Base-by-base conservation (phyloP, 2,329 filamentous ascomycete genomes). In the Colletotrichum sp. region DNA sequence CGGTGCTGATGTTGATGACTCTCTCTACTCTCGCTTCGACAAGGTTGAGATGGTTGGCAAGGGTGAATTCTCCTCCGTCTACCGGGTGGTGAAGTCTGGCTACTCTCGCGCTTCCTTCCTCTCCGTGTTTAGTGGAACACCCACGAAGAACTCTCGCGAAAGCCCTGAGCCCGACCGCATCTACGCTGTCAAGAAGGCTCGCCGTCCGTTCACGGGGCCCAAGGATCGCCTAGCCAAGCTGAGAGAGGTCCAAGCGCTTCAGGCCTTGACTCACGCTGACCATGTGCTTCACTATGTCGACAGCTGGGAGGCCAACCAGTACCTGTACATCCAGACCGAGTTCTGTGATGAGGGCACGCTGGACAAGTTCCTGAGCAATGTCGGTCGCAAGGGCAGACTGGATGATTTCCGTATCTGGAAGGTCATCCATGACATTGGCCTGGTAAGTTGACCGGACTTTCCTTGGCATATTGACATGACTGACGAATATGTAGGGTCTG, bases 381-480 rank as follows among this genome's bases (percentile, higher is more conserved):
- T 95, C 76, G 97, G 97, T 28, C 90, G 93, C 77, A 95, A 95
- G 82, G 96, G 95, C 63, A 92, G 96, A 80, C 87, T 99, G 79
- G 97, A 99, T 85, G 97, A 99, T 84, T 99, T 99, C 86, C 92
- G 97, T 77, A 98, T 99, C 84, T 99, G 97, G 95, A 99, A 99
- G 87, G 96, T 99, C 74, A 88, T 99, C 80, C 91, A 98, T 57
- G 97, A 99, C 84, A 86, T 98, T 75, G 91, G 93, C 81, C 88
- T 94, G 88, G 95, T 97, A 91, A 86, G 94, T 88, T 62, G 39
- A 57, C 9, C 2, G 30, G 30, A 21, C 13, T 7, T 64, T 9
- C 59, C 36, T 15, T 71, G 39, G 15, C 59, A 21, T 44, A 21
- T 28, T 15, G 24, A 36, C 66, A 49, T 70, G 15, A 66, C 77